Conservation (phyloP, 2,329 filamentous ascomycete genomes). For the Sporothrix luriei region DNA sequence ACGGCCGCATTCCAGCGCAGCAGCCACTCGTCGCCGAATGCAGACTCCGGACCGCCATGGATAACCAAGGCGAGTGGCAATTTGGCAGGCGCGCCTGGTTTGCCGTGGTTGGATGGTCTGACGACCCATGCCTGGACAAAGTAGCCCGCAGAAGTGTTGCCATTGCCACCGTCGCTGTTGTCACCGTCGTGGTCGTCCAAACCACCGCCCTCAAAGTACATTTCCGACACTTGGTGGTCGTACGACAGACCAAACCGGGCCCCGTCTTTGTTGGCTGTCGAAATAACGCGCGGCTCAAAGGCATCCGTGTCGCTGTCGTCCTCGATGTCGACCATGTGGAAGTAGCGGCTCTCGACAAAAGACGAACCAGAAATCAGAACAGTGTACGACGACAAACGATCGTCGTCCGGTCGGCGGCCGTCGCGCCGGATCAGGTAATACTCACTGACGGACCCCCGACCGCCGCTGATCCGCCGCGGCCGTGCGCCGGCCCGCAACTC, state of each 20-base stretch:
- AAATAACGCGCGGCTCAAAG: conserved; percentile 40
- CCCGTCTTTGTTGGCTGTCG: conserved; percentile 42
- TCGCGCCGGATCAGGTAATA: conserved; percentile 39
- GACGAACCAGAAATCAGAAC: conserved; percentile 46
- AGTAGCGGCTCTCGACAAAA: conserved; percentile 47
- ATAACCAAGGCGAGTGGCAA: conserved; percentile 47
- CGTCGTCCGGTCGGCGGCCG: conserved; percentile 34
- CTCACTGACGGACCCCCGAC: conserved; percentile 39
- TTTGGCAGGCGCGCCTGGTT: conserved; percentile 37
- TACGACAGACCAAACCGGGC: conserved; percentile 43
- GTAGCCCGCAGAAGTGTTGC: conserved; percentile 25
- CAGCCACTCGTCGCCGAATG: conserved; percentile 53
- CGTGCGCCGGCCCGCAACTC: conserved; percentile 41
- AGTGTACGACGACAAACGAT: conserved; percentile 31
- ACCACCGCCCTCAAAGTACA: conserved; percentile 47
- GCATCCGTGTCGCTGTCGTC: background rate
- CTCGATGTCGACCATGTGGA: conserved; percentile 42
- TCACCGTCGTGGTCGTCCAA: background rate
- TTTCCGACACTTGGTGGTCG: conserved; percentile 45
- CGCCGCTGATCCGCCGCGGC: conserved; percentile 36
- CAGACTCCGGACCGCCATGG: conserved; percentile 49
- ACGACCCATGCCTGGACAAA: conserved; percentile 48
- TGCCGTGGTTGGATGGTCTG: conserved; percentile 46
- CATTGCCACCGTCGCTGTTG: too few species aligned
- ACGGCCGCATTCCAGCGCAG: conserved; percentile 54